Percentiles rank a stretch among this genome's conserved stretches.
Conservation (phyloP, 306 rosid genomes). For the Hippophae rhamnoides region DNA sequence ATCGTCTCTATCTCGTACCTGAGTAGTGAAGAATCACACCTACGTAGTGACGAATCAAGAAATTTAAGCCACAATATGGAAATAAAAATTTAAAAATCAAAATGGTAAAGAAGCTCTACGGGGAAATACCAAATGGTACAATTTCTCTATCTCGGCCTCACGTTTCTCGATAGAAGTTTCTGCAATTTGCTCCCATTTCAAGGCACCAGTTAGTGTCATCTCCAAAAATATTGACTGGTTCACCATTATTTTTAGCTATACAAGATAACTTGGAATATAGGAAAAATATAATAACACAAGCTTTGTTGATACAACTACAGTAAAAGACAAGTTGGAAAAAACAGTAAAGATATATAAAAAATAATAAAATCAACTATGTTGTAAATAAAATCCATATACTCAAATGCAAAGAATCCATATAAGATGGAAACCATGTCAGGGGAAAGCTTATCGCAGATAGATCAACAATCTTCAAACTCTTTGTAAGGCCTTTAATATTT, state of each 20-base stretch:
- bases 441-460: too few relatives aligned
- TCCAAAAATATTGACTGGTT: conserved; percentile 69
- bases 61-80: conserved; percentile 12
- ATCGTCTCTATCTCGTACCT: too few relatives aligned
- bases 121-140: conserved; percentile 60
- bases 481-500: too few relatives aligned
- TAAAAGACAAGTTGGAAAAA: conserved; percentile 5
- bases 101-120: conserved; percentile 7
- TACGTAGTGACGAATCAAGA: conserved; percentile 12
- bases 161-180: conserved; percentile 70
- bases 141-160: conserved; percentile 82
- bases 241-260: conserved; percentile 20
- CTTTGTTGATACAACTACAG: conserved; percentile 7
- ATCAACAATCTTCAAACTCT: too few relatives aligned
- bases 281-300: too few relatives aligned
- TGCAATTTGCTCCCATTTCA: conserved; percentile 82
- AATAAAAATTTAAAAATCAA: conserved; percentile 16
- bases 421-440: too few relatives aligned
- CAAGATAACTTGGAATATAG: too few relatives aligned
- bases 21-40: too few relatives aligned
- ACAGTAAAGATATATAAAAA: conserved; percentile 9
- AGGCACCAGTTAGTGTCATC: conserved; percentile 76
- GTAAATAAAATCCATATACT: background rate
- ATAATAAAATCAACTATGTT: conserved; percentile 6
- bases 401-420: too few relatives aligned